Base-by-base conservation (phyloP, 805 yeast genomes). In the Candida krabiensis region DNA sequence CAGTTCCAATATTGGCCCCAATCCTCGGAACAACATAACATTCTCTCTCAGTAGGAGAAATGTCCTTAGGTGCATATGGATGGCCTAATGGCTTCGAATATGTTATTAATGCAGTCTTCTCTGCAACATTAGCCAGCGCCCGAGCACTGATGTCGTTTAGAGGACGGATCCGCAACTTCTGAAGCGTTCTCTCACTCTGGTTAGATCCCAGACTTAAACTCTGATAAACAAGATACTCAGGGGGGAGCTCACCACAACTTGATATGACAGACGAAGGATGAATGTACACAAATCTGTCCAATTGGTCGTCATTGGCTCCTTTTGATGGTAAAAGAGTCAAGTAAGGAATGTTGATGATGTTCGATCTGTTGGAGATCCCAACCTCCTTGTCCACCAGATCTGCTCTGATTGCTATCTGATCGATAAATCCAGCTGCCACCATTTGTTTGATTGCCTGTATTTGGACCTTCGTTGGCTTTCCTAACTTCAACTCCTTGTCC, bases 11-110 rank as follows among this genome's bases (percentile, higher is more conserved):
- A 5, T 80, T 73, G 9, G 95, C 90, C 4, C 97, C 97, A 56
- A 86, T 79, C 39, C 96, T 67, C 1, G 98, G 97, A 35, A 88
- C 81, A 12, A 90, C 96, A 64, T 87, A 90, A 50, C 95, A 86
- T 53, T 84, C 90, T 49, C 96, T 70, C 52, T 82, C 83, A 3
- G 80, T 76, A 0, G 85, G 66, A 4, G 79, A 67, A 12, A 86
- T 53, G 46, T 73, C 69, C 53, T 82, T 83, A 2, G 95, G 95
- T 2, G 88, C 95, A 54, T 87, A 79, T 3, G 96, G 96, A 38
- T 86, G 85, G 0, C 96, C 96, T 36, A 91, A 64, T 0, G 98
- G 98, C 55, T 90, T 91, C 19, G 97, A 88, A 61, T 84, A 90
- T 0, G 91, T 79, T 28, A 91, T 55, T 32, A 91, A 66, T 0